Evolutionary conservation across 768 basidiomycete species (phyloP).

Genomic region (Tricholoma hemisulphureum): DNA sequence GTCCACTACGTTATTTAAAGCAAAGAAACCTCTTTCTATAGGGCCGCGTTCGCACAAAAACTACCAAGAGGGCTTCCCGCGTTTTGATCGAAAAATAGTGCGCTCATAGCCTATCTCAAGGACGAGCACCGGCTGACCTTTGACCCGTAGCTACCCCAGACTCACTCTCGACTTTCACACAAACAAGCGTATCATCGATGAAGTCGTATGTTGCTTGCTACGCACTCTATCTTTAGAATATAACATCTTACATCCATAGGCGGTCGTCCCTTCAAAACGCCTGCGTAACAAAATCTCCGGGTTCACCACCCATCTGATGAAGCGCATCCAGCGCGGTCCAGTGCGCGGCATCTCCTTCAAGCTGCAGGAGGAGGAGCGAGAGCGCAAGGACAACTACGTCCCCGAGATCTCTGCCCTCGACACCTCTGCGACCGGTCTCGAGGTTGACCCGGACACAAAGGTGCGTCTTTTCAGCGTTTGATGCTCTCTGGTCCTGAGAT

Average conservation of each 20-base stretch:
- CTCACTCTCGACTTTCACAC: slow-evolving; percentile 99
- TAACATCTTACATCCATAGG: slow-evolving; percentile 40
- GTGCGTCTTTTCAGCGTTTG: slow-evolving; percentile 41
- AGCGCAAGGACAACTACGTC: slow-evolving; percentile 99
- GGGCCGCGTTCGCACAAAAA: slow-evolving; percentile 99
- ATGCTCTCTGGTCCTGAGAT: neutral
- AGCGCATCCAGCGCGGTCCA: slow-evolving; percentile 97
- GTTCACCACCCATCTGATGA: slow-evolving; percentile 99
- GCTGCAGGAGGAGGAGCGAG: slow-evolving; percentile 98
- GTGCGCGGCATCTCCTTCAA: slow-evolving; percentile 99
- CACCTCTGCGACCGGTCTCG: slow-evolving; percentile 66
- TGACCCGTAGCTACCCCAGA: slow-evolving; percentile 80
- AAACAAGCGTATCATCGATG: slow-evolving; percentile 98
- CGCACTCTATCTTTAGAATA: neutral
- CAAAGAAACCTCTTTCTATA: slow-evolving; percentile 28
- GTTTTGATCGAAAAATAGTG: slow-evolving; percentile 99
- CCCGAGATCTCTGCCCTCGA: slow-evolving; percentile 98
- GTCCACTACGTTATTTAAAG: neutral
- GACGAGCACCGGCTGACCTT: slow-evolving; percentile 3
- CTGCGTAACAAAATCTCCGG: slow-evolving; percentile 99
- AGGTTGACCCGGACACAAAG: slow-evolving; percentile 93
- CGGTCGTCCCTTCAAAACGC: slow-evolving; percentile 95
- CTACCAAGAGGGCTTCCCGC: slow-evolving; percentile 98
- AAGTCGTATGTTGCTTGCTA: slow-evolving; percentile 62
- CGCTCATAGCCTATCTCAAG: slow-evolving; percentile 30